Conservation (phyloP, 352 stramenopile genomes). For the Pythium grandisporangium region DNA sequence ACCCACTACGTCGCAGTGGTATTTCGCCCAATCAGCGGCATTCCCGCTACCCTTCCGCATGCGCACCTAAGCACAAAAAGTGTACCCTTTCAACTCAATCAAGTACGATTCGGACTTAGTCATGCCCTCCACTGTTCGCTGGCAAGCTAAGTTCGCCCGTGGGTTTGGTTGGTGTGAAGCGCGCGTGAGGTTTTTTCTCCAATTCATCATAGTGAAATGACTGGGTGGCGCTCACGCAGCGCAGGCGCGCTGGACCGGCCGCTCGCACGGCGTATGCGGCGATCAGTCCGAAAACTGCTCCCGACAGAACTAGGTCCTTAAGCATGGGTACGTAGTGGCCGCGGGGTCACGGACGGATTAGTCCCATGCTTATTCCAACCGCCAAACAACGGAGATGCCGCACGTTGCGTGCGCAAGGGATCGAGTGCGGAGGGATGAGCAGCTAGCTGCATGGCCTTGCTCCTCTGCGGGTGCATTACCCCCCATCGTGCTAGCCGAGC, state of each 20-base stretch:
- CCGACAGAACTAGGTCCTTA: slow-evolving; percentile 47
- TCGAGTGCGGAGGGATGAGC: neutral
- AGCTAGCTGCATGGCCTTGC: neutral
- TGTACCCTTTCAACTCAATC: too few species aligned
- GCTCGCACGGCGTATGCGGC: neutral
- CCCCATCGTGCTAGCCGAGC: too few species aligned
- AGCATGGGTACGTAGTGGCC: slow-evolving; percentile 83
- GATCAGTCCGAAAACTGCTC: slow-evolving; percentile 77
- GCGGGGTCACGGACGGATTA: slow-evolving; percentile 10
- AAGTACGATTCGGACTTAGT: neutral
- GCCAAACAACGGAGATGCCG: slow-evolving; percentile 21
- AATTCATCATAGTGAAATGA: slow-evolving; percentile 6
- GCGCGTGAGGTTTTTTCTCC: slow-evolving; percentile 11
- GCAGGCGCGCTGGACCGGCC: neutral
- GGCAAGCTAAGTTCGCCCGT: slow-evolving; percentile 7
- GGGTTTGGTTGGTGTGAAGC: slow-evolving; percentile 7
- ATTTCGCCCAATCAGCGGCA: slow-evolving; percentile 20
- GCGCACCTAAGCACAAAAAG: too few species aligned
- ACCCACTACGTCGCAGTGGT: too few species aligned
- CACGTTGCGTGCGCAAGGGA: slow-evolving; percentile 13
- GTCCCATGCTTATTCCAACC: slow-evolving; percentile 15
- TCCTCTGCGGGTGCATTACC: too few species aligned
- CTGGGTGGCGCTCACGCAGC: slow-evolving; percentile 4
- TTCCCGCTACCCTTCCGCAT: slow-evolving; percentile 21
- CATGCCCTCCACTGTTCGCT: neutral